Base-by-base conservation (phyloP, 2,329 filamentous ascomycete species). In the Claviceps capensis region DNA sequence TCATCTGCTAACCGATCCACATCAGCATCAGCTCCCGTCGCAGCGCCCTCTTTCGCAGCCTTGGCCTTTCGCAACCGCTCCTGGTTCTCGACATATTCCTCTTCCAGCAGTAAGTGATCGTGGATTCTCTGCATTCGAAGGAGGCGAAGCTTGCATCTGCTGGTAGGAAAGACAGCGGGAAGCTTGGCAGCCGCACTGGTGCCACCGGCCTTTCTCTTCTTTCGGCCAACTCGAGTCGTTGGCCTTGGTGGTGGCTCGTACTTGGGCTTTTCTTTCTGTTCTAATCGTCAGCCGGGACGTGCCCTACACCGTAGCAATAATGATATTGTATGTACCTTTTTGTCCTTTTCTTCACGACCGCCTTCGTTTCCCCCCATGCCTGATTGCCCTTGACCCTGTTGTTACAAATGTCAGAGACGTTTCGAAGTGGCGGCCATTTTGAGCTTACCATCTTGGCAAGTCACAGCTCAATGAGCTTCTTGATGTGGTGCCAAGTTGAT, bases 21-120 rank as follows among this genome's bases (percentile, higher is more conserved):
- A 54, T 82, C 74, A 44, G 85, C 81, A 60, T 95, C 90, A 54
- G 82, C 72, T 58, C 90, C 87, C 34, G 78, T 75, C 26, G 75
- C 78, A 53, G 78, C 73, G 52, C 79, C 82, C 60, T 85, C 84
- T 65, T 87, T 85, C 52, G 81, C 85, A 1, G 82, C 79, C 77
- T 95, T 96, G 57, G 89, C 85, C 70, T 95, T 96, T 62, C 94
- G 84, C 62, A 96, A 76, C 46, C 88, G 87, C 72, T 98, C 93
- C 72, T 98, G 93, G 69, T 98, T 98, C 76, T 97, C 91, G 56
- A 98, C 93, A 60, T 95, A 98, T 71, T 98, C 93, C 67, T 98
- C 93, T 69, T 98, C 93, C 34, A 98, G 81, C 56, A 98, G 76
- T 55, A 98, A 78, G 65, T 98, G 93, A 67, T 98, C 93, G 75